phyloP scores from a whole-genome alignment of 225 moss, liverwort and hornwort genomes.

The Sphagnum contortum region DNA sequence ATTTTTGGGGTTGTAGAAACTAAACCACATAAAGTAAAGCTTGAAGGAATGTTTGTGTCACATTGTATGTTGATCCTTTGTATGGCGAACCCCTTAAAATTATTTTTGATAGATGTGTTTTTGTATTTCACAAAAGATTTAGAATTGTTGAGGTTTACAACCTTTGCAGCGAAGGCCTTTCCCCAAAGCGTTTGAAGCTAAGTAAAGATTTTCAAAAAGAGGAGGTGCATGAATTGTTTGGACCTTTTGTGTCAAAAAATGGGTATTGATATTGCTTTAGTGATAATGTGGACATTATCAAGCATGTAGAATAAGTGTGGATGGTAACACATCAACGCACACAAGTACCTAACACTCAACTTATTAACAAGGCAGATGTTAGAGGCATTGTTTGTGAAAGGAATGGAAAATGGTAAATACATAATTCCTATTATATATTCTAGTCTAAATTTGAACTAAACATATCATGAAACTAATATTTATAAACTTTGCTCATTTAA shows the following conservation, averaged over 20 bases:
- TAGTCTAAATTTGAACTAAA: too few relatives aligned
- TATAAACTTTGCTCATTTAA: too few relatives aligned
- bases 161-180: not conserved
- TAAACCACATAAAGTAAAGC: not conserved
- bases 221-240: conserved; percentile 1
- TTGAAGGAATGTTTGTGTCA: not conserved
- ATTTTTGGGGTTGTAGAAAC: too few relatives aligned
- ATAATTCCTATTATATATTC: too few relatives aligned
- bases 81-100: not conserved
- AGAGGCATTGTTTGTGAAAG: too few relatives aligned
- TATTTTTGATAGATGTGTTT: not conserved
- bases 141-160: not conserved
- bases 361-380: not conserved
- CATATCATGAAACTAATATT: too few relatives aligned
- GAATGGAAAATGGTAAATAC: too few relatives aligned
- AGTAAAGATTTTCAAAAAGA: not conserved
- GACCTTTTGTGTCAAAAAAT: not conserved
- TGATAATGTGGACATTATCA: not conserved
- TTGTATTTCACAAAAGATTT: not conserved
- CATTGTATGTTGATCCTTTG: not conserved
- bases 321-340: conserved; percentile 5
- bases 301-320: conserved; percentile 1
- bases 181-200: not conserved
- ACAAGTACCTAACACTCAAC: not conserved
- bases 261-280: conserved; percentile 3